Conservation (phyloP, 768 basidiomycete genomes). For the Auriscalpium vulgare region DNA sequence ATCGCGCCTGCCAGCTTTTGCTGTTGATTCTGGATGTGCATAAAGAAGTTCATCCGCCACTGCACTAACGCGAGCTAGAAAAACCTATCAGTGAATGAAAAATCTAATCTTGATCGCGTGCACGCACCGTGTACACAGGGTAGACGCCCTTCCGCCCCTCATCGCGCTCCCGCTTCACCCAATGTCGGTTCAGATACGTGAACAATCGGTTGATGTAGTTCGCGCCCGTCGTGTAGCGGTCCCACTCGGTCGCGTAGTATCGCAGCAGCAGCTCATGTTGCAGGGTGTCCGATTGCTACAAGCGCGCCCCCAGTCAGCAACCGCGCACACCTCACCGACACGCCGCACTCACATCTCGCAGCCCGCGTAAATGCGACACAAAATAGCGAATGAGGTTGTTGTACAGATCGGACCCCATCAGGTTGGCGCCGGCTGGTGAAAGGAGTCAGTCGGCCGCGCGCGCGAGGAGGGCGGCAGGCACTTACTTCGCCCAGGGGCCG, state of each 20-base stretch:
- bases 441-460: not conserved
- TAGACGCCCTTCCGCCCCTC: conserved; percentile 95
- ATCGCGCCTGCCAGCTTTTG: conserved; percentile 82
- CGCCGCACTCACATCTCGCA: conserved; percentile 43
- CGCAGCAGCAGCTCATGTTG: conserved; percentile 84
- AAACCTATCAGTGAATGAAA: conserved; percentile 1
- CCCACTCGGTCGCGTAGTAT: conserved; percentile 92
- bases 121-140: conserved; percentile 85
- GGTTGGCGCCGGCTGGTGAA: conserved; percentile 71
- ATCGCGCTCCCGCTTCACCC: conserved; percentile 97
- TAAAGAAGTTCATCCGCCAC: conserved; percentile 91
- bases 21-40: conserved; percentile 75
- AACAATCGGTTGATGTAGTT: conserved; percentile 97
- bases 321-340: conserved; percentile 21
- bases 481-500: conserved; percentile 49
- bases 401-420: conserved; percentile 97
- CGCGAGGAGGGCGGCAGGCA: conserved; percentile 9
- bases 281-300: conserved; percentile 66
- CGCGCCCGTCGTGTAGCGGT: conserved; percentile 92
- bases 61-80: conserved; percentile 84
- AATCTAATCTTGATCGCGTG: not conserved
- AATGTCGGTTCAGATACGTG: conserved; percentile 97
- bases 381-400: conserved; percentile 92
- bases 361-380: conserved; percentile 63
- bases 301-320: conserved; percentile 2